Evolutionary conservation across 495 filamentous ascomycete genomes (phyloP).

Genomic region (Articulospora tetracladia): DNA sequence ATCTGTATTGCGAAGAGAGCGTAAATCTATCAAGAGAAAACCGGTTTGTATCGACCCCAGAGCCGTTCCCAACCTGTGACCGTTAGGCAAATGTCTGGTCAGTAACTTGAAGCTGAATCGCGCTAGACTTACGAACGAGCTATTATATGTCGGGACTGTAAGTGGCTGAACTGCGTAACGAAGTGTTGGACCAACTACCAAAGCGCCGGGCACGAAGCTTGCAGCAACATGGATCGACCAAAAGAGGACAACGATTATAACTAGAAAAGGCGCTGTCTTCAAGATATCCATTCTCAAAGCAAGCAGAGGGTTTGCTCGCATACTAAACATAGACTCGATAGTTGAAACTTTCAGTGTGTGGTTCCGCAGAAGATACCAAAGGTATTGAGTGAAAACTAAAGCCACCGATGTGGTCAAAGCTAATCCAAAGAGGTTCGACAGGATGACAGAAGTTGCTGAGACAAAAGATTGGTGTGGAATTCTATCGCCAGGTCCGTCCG

Average conservation of each 20-base stretch:
- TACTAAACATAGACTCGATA: conserved; percentile 13
- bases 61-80: conserved; percentile 19
- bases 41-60: conserved; percentile 3
- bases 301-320: conserved; percentile 12
- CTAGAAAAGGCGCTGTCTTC: conserved; percentile 4
- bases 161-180: not conserved
- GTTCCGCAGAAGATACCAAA: conserved; percentile 16
- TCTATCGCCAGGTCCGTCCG: conserved; percentile 12
- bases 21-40: too few species aligned
- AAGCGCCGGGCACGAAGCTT: conserved; percentile 17
- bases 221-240: conserved; percentile 11
- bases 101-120: too few species aligned
- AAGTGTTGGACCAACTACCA: conserved; percentile 3
- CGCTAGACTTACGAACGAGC: conserved; percentile 20
- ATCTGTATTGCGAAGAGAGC: too few species aligned
- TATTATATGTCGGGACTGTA: conserved; percentile 10
- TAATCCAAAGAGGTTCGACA: conserved; percentile 16
- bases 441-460: conserved; percentile 15
- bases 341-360: conserved; percentile 18
- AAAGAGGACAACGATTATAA: conserved; percentile 8
- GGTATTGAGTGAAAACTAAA: conserved; percentile 16
- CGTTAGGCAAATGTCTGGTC: too few species aligned
- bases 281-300: conserved; percentile 3
- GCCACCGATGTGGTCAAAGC: not conserved
- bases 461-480: conserved; percentile 13